Evolutionary conservation across 495 filamentous ascomycete species (phyloP).

Genomic region (Beverwykella pulmonaria): DNA sequence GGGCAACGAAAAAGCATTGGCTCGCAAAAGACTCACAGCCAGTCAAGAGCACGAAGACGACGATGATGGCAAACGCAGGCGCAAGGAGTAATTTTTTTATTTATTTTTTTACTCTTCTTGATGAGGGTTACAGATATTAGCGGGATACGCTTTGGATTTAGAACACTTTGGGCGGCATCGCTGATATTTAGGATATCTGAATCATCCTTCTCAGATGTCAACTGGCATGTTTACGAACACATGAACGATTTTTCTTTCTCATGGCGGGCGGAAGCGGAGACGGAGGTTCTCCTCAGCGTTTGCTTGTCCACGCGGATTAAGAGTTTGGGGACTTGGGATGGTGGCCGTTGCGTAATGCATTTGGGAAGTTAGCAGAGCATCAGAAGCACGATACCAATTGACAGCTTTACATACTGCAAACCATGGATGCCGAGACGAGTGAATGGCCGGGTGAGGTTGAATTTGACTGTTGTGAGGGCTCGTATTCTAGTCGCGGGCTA

Average conservation of each 20-base stretch:
- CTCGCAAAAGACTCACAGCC: conserved; percentile 42
- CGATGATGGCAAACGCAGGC: conserved; percentile 45
- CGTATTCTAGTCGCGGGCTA: conserved; percentile 12
- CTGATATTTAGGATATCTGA: conserved; percentile 33
- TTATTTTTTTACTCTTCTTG: background rate
- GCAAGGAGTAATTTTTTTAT: conserved; percentile 28
- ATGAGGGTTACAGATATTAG: background rate
- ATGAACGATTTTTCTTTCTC: conserved; percentile 18
- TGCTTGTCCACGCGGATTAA: conserved; percentile 2
- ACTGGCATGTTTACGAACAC: conserved; percentile 33
- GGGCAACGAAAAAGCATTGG: conserved; percentile 65
- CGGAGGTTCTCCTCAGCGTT: background rate
- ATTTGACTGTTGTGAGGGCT: conserved; percentile 10
- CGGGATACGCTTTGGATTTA: conserved; percentile 9
- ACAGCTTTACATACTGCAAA: conserved; percentile 15
- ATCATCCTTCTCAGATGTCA: conserved; percentile 23
- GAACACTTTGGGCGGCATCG: conserved; percentile 25
- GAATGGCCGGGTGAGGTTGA: conserved; percentile 22
- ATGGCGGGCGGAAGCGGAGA: background rate
- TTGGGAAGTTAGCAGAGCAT: conserved; percentile 27
- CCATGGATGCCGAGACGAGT: background rate
- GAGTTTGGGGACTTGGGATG: background rate
- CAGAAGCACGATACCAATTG: conserved; percentile 36
- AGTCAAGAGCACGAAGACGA: conserved; percentile 54
- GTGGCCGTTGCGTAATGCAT: conserved; percentile 28